Evolutionary conservation across 164 flowering plant species (phyloP), one percentile per base, ranked within the genome.

Genomic region (Piper betle): DNA sequence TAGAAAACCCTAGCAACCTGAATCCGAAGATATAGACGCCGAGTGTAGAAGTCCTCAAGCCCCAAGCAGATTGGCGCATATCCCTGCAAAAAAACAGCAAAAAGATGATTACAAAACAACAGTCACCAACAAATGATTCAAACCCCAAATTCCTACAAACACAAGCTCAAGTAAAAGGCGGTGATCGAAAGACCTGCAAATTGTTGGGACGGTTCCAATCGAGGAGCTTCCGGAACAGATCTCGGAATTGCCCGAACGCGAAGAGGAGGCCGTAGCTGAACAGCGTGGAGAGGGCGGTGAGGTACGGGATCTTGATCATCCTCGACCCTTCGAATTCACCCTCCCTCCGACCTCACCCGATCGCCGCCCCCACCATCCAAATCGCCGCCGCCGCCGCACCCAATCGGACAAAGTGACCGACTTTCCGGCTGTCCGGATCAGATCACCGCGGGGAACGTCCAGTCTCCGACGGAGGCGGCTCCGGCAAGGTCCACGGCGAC

Each of bases 221-320:
- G 56, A 85, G 8, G 62, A 82, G 62, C 61, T 79, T 84, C 25
- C 96, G 69, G 78, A 86, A 91, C 63, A 85, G 74, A 72, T 91
- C 98, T 53, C 96, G 79, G 57, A 88, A 59, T 60, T 91, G 98
- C 12, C 96, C 96, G 40, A 91, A 88, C 2, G 80, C 96, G 64
- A 91, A 91, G 52, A 91, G 80, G 69, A 91, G 79, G 20, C 87
- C 91, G 50, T 91, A 91, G 82, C 96, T 91, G 79, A 91, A 80
- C 67, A 79, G 81, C 41, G 98, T 91, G 53, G 89, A 73, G 57
- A 88, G 71, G 33, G 95, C 96, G 48, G 95, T 88, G 52, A 84
- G 61, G 60, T 91, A 91, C 3, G 96, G 96, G 60, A 88, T 85
- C 8, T 84, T 78, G 39, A 88, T 86, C 97, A 88, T 25, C 33